Evolutionary conservation across 2,329 filamentous ascomycete genomes (phyloP), one percentile per base, ranked within the genome.

Genomic region (Pseudogymnoascus sp.): DNA sequence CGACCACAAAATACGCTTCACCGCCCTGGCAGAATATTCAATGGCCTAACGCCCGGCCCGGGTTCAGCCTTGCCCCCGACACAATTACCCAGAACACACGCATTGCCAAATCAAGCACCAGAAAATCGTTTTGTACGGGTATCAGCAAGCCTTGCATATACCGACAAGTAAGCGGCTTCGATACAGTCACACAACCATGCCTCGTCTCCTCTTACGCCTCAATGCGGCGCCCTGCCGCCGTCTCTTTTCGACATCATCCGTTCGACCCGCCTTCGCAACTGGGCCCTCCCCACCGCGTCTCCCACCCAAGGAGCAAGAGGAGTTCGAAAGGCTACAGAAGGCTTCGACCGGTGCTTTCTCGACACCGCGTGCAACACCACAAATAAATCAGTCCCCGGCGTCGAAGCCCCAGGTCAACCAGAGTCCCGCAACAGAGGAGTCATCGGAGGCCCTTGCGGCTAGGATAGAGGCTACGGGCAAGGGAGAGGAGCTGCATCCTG

Each of bases 241-340:
- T 37, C 64, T 68, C 62, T 70, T 71, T 61, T 64, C 67, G 7
- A 62, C 66, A n/a, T 64, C 68, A 9, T 57, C 61, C 37, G 43
- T 50, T 53, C 70, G 67, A 65, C 67, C 70, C 65, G 66, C 70
- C 66, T 82, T 81, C 75, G 72, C 75, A 60, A 70, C 77, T 15
- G 78, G 78, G 11, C 90, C 93, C 22, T 76, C 90, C 6, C 94
- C 94, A 14, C 92, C 91, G 0, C 89, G 91, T 57, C 89, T 97
- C 9, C 91, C 93, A 6, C 86, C 91, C 69, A 86, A 90, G 74
- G 87, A 96, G 68, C 92, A 97, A 78, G 90, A 91, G 72, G 84
- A 95, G 66, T 96, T 94, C 73, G 92, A 97, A 75, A 82, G 86
- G 41, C 87, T 97, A 3, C 91, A 97, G 72, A 84, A 84, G 67